These are phyloP conservation scores for Schizopora paradoxa DNA, from an alignment of 1,284 basidiomycete species.

Conservation along the genomic window DNA sequence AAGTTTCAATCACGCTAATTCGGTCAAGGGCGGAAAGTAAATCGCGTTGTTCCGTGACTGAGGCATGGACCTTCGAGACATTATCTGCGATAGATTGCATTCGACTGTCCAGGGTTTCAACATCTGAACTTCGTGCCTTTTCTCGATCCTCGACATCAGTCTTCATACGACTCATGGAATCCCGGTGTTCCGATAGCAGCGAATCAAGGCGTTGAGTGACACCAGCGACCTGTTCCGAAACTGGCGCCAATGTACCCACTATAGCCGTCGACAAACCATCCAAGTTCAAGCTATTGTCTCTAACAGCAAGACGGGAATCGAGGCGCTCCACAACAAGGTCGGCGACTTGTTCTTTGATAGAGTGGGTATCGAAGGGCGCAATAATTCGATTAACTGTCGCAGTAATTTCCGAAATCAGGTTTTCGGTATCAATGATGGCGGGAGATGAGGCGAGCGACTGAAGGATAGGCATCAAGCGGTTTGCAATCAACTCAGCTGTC, in stretches of 20 bases:
- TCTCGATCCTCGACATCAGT: conserved; percentile 1
- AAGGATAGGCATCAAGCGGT: conserved; percentile 63
- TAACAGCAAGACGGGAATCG: conserved; percentile 69
- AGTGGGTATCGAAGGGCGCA: conserved; percentile 71
- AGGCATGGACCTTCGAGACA: conserved; percentile 5
- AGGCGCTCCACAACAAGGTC: conserved; percentile 79
- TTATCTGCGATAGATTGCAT: conserved; percentile 7
- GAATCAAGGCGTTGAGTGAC: conserved; percentile 42
- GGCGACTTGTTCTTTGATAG: conserved; percentile 80
- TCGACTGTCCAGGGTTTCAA: neutral
- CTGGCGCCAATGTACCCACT: too few relatives aligned
- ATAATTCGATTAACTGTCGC: conserved; percentile 64
- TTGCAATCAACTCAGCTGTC: conserved; percentile 73
- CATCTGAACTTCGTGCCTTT: too few relatives aligned
- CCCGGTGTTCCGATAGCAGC: conserved; percentile 32
- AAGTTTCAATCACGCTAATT: conserved; percentile 35
- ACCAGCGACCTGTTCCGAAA: conserved; percentile 47
- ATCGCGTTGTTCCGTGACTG: conserved; percentile 8
- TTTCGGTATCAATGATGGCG: conserved; percentile 46
- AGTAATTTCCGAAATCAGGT: conserved; percentile 51
- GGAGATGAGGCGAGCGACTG: conserved; percentile 39
- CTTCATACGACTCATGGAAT: conserved; percentile 4
- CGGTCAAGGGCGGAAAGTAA: neutral
- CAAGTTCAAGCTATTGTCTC: conserved; percentile 62
- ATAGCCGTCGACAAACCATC: conserved; percentile 51